A percentile compares a stretch with the other conserved stretches of the same genome.
These are phyloP conservation scores for Pichia sp. DNA, from an alignment of 1,139 yeast genomes.

Conservation along the genomic window DNA sequence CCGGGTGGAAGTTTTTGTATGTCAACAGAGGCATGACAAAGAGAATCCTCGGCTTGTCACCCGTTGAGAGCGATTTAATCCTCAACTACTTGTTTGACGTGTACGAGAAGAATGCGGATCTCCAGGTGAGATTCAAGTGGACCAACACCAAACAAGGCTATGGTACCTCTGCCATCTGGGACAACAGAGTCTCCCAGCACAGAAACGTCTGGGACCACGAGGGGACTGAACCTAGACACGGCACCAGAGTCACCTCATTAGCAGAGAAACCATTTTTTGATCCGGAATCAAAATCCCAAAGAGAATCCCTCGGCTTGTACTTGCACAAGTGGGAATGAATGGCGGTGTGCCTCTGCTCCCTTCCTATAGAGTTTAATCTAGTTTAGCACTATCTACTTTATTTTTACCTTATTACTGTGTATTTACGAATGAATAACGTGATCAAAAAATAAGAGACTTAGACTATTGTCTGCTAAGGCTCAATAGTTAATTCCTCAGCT, in stretches of 20 bases:
- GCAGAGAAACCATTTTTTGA: constrained; percentile 55
- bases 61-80: constrained; percentile 37
- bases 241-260: constrained; percentile 54
- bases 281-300: constrained; percentile 47
- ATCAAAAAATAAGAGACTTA: too few species aligned
- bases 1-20: constrained; percentile 48
- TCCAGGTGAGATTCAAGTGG: constrained; percentile 56
- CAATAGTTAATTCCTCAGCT: too few species aligned
- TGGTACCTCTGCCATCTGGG: constrained; percentile 57
- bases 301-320: not conserved
- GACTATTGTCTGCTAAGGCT: too few species aligned
- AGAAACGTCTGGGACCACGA: constrained; percentile 45
- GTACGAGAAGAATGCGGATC: constrained; percentile 42
- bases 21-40: constrained; percentile 43
- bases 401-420: not conserved
- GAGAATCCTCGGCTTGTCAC: constrained; percentile 43
- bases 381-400: not conserved
- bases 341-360: too few species aligned
- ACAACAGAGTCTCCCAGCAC: constrained; percentile 50
- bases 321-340: not conserved
- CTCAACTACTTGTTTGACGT: constrained; percentile 40
- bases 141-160: constrained; percentile 30
- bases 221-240: constrained; percentile 48
- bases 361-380: too few species aligned
- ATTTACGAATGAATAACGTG: not conserved